Conservation (phyloP, 208 protist species). For the Acanthamoeba lenticulata region DNA sequence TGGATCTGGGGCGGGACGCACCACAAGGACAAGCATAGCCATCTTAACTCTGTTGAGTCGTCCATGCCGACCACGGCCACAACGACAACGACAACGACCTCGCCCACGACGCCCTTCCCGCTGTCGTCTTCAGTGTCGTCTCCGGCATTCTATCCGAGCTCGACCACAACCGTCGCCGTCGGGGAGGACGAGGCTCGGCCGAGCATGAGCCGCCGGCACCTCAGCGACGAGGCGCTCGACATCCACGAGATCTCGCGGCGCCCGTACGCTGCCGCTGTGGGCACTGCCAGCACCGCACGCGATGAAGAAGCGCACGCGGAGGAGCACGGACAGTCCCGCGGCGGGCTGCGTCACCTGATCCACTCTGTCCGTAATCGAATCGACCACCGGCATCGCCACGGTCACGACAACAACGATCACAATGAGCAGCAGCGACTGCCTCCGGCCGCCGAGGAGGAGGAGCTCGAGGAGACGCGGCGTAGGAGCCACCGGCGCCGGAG, state of each 20-base stretch:
- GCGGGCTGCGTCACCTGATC: background rate
- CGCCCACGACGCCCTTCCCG: background rate
- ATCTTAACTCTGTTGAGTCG: background rate
- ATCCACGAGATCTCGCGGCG: constrained; percentile 4
- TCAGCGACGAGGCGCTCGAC: constrained; percentile 6
- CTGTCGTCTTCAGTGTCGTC: background rate
- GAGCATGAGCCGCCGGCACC: background rate
- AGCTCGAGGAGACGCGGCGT: background rate
- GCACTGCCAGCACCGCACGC: background rate
- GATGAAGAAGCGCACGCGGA: background rate
- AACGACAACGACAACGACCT: background rate
- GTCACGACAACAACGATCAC: background rate
- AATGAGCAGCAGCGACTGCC: background rate
- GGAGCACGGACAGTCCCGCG: background rate
- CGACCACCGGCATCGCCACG: background rate
- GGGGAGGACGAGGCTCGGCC: background rate
- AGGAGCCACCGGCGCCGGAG: background rate
- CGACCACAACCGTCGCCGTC: background rate
- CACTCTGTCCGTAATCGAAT: background rate
- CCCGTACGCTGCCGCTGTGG: background rate
- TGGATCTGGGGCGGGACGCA: background rate
- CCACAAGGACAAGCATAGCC: background rate
- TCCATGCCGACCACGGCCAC: background rate
- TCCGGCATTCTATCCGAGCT: background rate
- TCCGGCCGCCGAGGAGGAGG: background rate